These are phyloP conservation scores for Eustoma russellianum DNA, from an alignment of 257 asterid genomes.

Conservation along the genomic window DNA sequence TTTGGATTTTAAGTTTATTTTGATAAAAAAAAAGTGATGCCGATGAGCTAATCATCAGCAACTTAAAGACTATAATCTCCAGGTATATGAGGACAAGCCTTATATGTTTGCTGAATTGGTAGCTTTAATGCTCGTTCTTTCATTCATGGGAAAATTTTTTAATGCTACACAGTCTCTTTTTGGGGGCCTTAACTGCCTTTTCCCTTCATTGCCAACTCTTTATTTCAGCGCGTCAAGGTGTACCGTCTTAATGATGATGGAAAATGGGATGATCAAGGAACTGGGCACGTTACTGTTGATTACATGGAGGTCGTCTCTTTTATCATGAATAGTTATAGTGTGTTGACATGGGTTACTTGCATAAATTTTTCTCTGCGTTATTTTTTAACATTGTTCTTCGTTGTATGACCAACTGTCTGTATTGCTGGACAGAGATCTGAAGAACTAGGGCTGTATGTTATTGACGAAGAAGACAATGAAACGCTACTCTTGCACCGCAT, in stretches of 20 bases:
- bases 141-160: no score
- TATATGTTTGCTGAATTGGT: no score
- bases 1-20: no score
- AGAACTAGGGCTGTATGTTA: slow-evolving; percentile 67
- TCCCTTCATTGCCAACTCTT: background rate
- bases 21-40: no score
- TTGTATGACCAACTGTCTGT: background rate
- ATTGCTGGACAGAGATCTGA: slow-evolving; percentile 65
- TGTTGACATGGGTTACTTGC: slow-evolving; percentile 2
- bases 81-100: no score
- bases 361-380: slow-evolving; percentile 1
- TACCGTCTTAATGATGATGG: slow-evolving; percentile 87
- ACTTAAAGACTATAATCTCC: no score
- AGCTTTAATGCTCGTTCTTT: no score
- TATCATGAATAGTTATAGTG: background rate
- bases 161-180: background rate
- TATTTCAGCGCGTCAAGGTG: slow-evolving; percentile 87
- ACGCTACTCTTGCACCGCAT: slow-evolving; percentile 72
- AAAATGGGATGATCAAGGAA: slow-evolving; percentile 99
- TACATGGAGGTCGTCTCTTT: slow-evolving; percentile 57
- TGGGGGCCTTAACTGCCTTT: background rate
- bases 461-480: slow-evolving; percentile 83
- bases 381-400: background rate
- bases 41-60: no score
- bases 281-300: slow-evolving; percentile 91